Percentiles rank a stretch among this genome's conserved stretches.
Conservation (phyloP, 768 basidiomycete genomes). For the Neoboletus magnificus region DNA sequence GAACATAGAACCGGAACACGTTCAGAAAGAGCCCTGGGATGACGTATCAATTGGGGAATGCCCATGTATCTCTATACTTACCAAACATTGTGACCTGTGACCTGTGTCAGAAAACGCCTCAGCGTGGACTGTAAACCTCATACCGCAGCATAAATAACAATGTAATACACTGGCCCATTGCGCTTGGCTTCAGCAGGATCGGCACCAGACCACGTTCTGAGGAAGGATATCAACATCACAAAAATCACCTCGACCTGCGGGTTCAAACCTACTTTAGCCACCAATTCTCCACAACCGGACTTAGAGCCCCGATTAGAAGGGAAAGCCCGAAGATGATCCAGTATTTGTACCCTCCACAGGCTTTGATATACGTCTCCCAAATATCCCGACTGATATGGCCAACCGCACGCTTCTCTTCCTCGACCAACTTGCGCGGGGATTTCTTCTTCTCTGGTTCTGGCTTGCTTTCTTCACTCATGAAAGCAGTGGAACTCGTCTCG, state of each 20-base stretch:
- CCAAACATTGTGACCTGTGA: slow-evolving; percentile 37
- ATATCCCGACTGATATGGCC: slow-evolving; percentile 66
- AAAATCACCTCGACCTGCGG: neutral
- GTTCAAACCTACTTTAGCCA: slow-evolving; percentile 52
- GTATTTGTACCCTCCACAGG: slow-evolving; percentile 48
- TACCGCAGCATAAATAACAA: slow-evolving; percentile 64
- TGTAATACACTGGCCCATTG: slow-evolving; percentile 45
- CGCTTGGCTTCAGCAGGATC: slow-evolving; percentile 37
- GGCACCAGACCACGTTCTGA: slow-evolving; percentile 56
- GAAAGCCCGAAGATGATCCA: slow-evolving; percentile 56
- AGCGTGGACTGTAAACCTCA: slow-evolving; percentile 13
- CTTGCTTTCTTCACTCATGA: slow-evolving; percentile 34
- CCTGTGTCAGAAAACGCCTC: slow-evolving; percentile 19
- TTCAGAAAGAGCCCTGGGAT: slow-evolving; percentile 49
- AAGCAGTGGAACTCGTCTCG: slow-evolving; percentile 46
- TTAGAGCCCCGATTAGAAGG: slow-evolving; percentile 54
- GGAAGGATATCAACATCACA: slow-evolving; percentile 24
- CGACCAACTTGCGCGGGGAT: slow-evolving; percentile 75
- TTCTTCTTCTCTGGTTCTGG: slow-evolving; percentile 49
- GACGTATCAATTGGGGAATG: slow-evolving; percentile 10
- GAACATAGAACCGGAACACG: slow-evolving; percentile 64
- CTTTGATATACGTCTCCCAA: slow-evolving; percentile 58
- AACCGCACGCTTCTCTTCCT: slow-evolving; percentile 77
- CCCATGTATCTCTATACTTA: slow-evolving; percentile 10
- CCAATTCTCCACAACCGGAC: slow-evolving; percentile 68